Base-by-base conservation (phyloP, 2,329 filamentous ascomycete genomes). In the Trichoderma citrinoviride region DNA sequence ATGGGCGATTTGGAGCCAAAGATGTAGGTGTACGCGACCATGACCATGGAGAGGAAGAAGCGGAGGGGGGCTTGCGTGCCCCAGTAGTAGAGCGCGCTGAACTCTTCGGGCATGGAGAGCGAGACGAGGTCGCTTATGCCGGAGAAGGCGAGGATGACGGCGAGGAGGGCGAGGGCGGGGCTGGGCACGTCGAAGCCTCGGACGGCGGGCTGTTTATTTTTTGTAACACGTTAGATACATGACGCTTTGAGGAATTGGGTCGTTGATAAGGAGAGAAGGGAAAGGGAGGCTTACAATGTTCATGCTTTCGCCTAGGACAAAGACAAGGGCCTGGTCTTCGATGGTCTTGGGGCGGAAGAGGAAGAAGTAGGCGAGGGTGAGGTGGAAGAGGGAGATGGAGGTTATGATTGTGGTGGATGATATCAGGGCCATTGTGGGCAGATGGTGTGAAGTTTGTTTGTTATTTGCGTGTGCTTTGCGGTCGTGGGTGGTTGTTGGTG, bases 281-380 rank as follows among this genome's bases (percentile, higher is more conserved):
- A 72, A 10, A 14, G 5, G 8, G 3, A 37, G 12, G 33, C 82
- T 65, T 82, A 94, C 92, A 75, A 97, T 85, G 70, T 89, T 87
- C 87, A 96, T 91, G 61, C 91, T 87, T 77, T 96, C 90, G 62
- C 92, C 92, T 27, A 97, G 79, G 33, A 97, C 84, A 70, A 87
- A 91, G 54, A 97, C 91, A 23, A 96, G 77, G 60, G 89, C 87
- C 72, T 96, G 92, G 73, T 94, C 89, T 55, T 90, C 87, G 71
- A 97, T 83, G 49, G 85, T 82, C 67, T 80, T 79, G 6, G 93
- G 93, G 65, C 84, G 88, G 47, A 86, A 89, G 71, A 96, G 83
- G 79, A 97, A 90, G 80, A 95, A 92, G 78, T 89, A 93, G 71
- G 89, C 92, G 55, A 95, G 81, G 6, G 91, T 91, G 69, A 97